Base-by-base conservation (phyloP, 805 yeast species). In the Sugiyamaella smithiae region DNA sequence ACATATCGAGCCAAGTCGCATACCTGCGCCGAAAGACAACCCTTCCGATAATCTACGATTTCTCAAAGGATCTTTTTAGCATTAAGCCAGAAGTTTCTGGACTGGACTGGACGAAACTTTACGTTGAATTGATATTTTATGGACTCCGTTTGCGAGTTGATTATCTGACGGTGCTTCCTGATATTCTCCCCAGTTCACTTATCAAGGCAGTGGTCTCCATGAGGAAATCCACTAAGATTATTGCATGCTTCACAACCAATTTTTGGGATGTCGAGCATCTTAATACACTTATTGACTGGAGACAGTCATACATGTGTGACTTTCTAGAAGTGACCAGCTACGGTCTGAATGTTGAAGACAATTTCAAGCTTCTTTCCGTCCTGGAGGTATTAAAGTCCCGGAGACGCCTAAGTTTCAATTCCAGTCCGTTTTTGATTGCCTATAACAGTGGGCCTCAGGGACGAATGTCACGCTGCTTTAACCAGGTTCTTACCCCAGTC, bases 361-460 rank as follows among this genome's bases (percentile, higher is more conserved):
- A 48, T 26, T 37, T n/a, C 25, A 16, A 22, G 6, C 24, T 48
- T 5, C 22, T 43, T 14, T 12, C 35, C 22, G 41, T 24, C 2
- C 12, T 44, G 8, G 28, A 28, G 6, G 12, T 19, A 9, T 19
- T 45, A 16, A 29, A 43, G 26, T 36, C 25, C 19, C 24, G 12
- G n/a, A 12, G 12, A 8, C 16, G 16, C 22, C n/a, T 26, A 12
- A 14, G 44, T n/a, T 23, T 4, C 23, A 19, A 19, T 24, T n/a
- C 20, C 38, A 22, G n/a, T 6, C 20, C 8, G 16, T 14, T 12
- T 14, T 4, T 48, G n/a, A 48, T 48, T 16, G 49, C 49, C 5
- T 48, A 43, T 26, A 48, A 48, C 25, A 26, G 37, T 14, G 51
- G 51, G 4, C 37, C 45, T 3, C 32, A 36, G 28, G 51, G 51